Conservation (phyloP, 73 alveolate genomes). For the Effrenium voratum region DNA sequence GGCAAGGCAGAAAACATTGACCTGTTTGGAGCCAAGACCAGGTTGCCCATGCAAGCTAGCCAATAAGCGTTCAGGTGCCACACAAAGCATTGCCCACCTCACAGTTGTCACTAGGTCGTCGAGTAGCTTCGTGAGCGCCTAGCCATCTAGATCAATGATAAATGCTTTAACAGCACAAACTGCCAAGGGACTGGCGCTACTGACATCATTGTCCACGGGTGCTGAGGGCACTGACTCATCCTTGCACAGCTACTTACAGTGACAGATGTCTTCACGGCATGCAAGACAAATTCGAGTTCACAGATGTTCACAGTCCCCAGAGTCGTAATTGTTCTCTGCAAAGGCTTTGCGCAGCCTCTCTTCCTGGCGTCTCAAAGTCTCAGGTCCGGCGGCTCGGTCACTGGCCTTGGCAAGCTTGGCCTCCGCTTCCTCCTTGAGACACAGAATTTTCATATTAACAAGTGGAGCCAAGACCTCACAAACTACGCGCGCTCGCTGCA, state of each 20-base stretch:
- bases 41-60: not conserved
- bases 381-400: not conserved
- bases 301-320: slow-evolving; percentile 28
- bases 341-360: slow-evolving; percentile 41
- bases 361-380: not conserved
- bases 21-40: not conserved
- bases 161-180: too few relatives aligned
- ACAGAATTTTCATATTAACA: too few relatives aligned
- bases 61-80: not conserved
- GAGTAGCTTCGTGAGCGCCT: slow-evolving; percentile 33
- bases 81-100: not conserved
- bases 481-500: too few relatives aligned
- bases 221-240: too few relatives aligned
- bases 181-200: too few relatives aligned
- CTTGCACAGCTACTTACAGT: too few relatives aligned
- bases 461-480: too few relatives aligned
- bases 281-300: not conserved
- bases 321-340: slow-evolving; percentile 58
- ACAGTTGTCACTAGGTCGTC: slow-evolving; percentile 3
- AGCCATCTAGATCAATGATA: too few relatives aligned
- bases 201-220: too few relatives aligned
- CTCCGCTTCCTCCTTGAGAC: slow-evolving; percentile 5
- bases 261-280: too few relatives aligned
- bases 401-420: slow-evolving; percentile 16
- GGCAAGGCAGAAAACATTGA: not conserved